phyloP scores from a whole-genome alignment of 805 yeast genomes.

The Komagataella pastoris region DNA sequence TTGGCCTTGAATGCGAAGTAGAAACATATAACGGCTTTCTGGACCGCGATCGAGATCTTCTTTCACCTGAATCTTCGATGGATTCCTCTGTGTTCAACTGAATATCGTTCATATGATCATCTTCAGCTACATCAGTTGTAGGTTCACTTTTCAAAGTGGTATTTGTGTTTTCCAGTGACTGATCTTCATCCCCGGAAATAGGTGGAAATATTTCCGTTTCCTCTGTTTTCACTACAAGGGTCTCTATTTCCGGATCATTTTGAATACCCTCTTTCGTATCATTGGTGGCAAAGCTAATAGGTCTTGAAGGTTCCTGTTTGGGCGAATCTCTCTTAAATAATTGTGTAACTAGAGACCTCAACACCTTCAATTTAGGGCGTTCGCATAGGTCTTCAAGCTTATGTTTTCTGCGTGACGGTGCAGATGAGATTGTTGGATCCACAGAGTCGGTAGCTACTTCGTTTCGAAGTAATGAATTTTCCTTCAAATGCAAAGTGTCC shows the following conservation, averaged over 20 bases:
- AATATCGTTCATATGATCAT: background rate
- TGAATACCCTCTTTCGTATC: background rate
- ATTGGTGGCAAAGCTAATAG: background rate
- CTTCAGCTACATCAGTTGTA: background rate
- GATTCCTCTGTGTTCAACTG: background rate
- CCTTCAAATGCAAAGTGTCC: background rate
- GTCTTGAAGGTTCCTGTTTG: background rate
- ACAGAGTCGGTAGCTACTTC: too few relatives aligned
- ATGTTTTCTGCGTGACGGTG: background rate
- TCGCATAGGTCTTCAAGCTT: background rate
- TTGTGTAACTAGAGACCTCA: background rate
- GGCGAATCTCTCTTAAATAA: background rate
- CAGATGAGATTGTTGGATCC: background rate
- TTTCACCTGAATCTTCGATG: background rate
- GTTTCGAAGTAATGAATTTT: background rate
- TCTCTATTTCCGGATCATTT: background rate
- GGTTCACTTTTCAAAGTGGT: background rate
- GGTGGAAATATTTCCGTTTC: background rate
- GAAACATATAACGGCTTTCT: background rate
- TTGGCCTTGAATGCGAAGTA: background rate
- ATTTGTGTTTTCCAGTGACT: background rate
- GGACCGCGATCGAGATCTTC: background rate
- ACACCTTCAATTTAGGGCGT: background rate
- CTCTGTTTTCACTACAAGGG: background rate
- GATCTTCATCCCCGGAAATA: background rate